A percentile compares a stretch with the other conserved stretches of the same genome.
Conservation (phyloP, 2,329 filamentous ascomycete species). For the Magnaporthales sp. region DNA sequence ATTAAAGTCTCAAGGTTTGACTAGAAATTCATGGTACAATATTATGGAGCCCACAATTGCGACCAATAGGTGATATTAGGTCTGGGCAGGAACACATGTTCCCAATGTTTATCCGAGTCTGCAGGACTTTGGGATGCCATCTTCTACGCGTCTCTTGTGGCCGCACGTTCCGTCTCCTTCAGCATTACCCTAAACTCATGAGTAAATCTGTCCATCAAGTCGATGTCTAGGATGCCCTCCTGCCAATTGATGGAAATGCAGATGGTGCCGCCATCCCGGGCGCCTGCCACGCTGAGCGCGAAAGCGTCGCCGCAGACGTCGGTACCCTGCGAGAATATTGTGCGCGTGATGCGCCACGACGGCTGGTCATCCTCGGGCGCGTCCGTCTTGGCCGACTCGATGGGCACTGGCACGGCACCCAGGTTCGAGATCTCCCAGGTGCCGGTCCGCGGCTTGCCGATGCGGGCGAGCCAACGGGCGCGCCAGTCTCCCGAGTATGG, state of each 20-base stretch:
- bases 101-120: background rate
- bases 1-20: background rate
- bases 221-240: slow-evolving; percentile 29
- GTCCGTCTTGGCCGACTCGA: background rate
- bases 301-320: slow-evolving; percentile 33
- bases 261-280: slow-evolving; percentile 27
- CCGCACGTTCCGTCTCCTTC: background rate
- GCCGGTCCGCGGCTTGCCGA: slow-evolving; percentile 30
- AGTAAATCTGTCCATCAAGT: slow-evolving; percentile 25
- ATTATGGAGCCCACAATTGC: background rate
- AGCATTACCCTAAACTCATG: background rate
- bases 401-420: slow-evolving; percentile 24
- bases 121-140: too few species aligned
- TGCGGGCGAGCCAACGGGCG: slow-evolving; percentile 23
- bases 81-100: too few species aligned
- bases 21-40: background rate
- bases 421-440: slow-evolving; percentile 48
- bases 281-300: slow-evolving; percentile 36
- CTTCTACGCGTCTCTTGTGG: background rate
- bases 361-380: slow-evolving; percentile 6
- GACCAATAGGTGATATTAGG: background rate
- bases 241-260: slow-evolving; percentile 39
- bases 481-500: slow-evolving; percentile 33
- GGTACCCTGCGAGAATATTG: slow-evolving; percentile 41
- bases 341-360: slow-evolving; percentile 29